Evolutionary conservation across 1,284 basidiomycete genomes (phyloP).

Genomic region (Malassezia nana): DNA sequence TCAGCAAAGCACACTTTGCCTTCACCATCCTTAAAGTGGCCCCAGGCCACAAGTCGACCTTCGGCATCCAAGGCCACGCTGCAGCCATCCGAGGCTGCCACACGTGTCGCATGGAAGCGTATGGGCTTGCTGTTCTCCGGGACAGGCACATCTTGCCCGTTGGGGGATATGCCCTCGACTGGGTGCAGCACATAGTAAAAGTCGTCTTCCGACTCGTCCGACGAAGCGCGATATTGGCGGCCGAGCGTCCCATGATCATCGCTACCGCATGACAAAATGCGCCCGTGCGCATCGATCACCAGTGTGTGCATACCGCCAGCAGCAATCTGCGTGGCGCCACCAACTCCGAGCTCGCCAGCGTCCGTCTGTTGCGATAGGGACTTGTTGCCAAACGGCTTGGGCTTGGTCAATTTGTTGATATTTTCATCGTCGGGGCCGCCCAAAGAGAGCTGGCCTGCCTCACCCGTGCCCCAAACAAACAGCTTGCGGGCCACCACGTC

Average conservation of each 20-base stretch:
- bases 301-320: slow-evolving; percentile 47
- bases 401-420: slow-evolving; percentile 41
- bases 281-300: slow-evolving; percentile 35
- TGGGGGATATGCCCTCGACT: slow-evolving; percentile 56
- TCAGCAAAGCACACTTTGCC: slow-evolving; percentile 73
- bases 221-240: slow-evolving; percentile 53
- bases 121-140: slow-evolving; percentile 62
- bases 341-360: slow-evolving; percentile 30
- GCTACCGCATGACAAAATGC: slow-evolving; percentile 62
- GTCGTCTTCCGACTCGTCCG: slow-evolving; percentile 60
- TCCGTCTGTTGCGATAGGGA: slow-evolving; percentile 30
- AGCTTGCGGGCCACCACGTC: slow-evolving; percentile 33
- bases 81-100: slow-evolving; percentile 74
- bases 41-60: slow-evolving; percentile 60
- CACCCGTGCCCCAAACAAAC: slow-evolving; percentile 46
- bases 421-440: slow-evolving; percentile 41
- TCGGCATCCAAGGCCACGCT: slow-evolving; percentile 67
- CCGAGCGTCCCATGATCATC: slow-evolving; percentile 88
- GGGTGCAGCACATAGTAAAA: slow-evolving; percentile 63
- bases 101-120: slow-evolving; percentile 66
- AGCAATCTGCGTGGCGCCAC: slow-evolving; percentile 33
- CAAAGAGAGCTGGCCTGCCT: slow-evolving; percentile 44
- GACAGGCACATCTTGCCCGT: slow-evolving; percentile 51
- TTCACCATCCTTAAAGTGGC: slow-evolving; percentile 66
- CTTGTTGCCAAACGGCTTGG: slow-evolving; percentile 36